phyloP scores from a whole-genome alignment of 2,329 filamentous ascomycete species.

The Colletotrichum acutatum region DNA sequence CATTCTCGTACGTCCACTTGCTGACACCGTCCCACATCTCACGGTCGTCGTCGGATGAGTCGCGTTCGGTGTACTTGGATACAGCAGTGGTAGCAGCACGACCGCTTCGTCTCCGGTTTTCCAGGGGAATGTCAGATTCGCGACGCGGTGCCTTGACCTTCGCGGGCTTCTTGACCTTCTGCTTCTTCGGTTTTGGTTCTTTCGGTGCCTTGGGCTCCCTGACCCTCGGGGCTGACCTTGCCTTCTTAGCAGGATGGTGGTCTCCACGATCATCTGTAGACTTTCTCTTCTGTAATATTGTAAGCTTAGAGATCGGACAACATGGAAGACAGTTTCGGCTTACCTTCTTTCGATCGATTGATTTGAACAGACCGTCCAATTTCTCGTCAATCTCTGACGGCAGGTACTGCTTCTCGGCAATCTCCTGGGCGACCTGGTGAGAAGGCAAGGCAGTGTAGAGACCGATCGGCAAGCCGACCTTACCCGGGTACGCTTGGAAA shows the following conservation, averaged over 20 bases:
- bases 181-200: conserved; percentile 44
- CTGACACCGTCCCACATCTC: conserved; percentile 72
- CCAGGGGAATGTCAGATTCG: conserved; percentile 40
- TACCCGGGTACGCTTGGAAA: conserved; percentile 84
- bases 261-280: conserved; percentile 61
- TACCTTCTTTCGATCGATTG: conserved; percentile 79
- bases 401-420: conserved; percentile 87
- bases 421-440: conserved; percentile 83
- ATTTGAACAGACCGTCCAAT: conserved; percentile 74
- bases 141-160: conserved; percentile 39
- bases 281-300: conserved; percentile 65
- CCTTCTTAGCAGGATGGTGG: conserved; percentile 54
- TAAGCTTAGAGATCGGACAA: conserved; percentile 39
- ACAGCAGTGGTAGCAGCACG: conserved; percentile 45
- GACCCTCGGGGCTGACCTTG: conserved; percentile 51
- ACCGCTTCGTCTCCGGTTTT: conserved; percentile 67
- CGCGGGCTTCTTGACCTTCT: conserved; percentile 40
- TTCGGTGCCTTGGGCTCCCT: conserved; percentile 33
- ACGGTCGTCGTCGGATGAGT: conserved; percentile 68
- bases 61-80: conserved; percentile 66
- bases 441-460: conserved; percentile 81
- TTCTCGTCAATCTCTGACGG: conserved; percentile 80
- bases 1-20: conserved; percentile 65
- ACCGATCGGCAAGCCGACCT: conserved; percentile 82
- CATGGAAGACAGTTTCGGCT: conserved; percentile 24